Base-by-base conservation (phyloP, 257 asterid species). In the Nicotiana undulata region DNA sequence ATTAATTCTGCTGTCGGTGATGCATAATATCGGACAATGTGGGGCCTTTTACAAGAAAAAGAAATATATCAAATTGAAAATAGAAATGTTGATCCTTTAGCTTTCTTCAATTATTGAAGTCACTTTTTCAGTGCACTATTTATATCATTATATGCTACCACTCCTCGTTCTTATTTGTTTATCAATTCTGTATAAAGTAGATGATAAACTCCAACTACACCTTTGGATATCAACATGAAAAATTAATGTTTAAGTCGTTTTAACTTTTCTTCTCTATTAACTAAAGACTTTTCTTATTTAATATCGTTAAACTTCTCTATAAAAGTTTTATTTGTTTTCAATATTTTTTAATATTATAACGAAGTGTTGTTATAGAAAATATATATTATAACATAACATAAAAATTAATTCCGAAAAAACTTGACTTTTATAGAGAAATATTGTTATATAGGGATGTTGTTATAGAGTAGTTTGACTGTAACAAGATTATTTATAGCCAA, bases 1-100 rank as follows among this genome's bases (percentile, higher is more conserved):
- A 40, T 40, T 9, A 72, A 22, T 46, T 72, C 4, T 40, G 59
- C 61, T 46, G 78, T 72, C 78, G 78, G 78, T 72, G 78, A 72
- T 46, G 60, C 78, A 72, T 72, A 24, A 46, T 44, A 22, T 72
- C 7, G 16, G 24, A 72, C 61, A 72, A 24, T 8, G 78, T 49
- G 24, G 78, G 78, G 78, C 15, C 78, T 72, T 72, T 0, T 24
- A 46, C 60, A 72, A 72, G 37, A 46, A 22, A 18, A 3, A 26
- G 4, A 72, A 7, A 46, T 24, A 3, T 34, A 34, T 9, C 9
- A 67, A 67, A 67, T 63, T 12, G 4, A 40, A 67, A 40, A 67
- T 67, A 29, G 4, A 29, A 29, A 29, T 12, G 78, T 72, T 7
- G 78, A 13, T 72, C 60, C 29, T 72, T 70, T 72, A 46, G 78